These are phyloP conservation scores for Aureobasidium lini DNA, from an alignment of 2,329 filamentous ascomycete genomes.

Conservation along the genomic window DNA sequence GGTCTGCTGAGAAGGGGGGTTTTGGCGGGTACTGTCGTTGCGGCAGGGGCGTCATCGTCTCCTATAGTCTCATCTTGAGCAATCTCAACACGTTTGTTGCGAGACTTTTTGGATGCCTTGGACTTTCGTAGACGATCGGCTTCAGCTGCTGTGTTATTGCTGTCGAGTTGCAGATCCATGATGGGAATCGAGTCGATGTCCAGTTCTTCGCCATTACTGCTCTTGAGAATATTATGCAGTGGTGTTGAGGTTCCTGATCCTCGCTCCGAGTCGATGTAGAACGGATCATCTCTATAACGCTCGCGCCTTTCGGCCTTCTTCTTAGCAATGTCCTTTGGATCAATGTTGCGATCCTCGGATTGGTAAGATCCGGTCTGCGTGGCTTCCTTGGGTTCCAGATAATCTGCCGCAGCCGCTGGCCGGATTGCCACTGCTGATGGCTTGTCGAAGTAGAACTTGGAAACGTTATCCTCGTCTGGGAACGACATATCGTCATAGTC, in stretches of 20 bases:
- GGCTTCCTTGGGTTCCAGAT: slow-evolving; percentile 31
- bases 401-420: slow-evolving; percentile 34
- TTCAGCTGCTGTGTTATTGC: slow-evolving; percentile 16
- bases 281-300: slow-evolving; percentile 85
- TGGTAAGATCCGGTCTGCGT: slow-evolving; percentile 37
- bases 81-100: slow-evolving; percentile 37
- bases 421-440: slow-evolving; percentile 21
- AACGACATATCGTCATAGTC: slow-evolving; percentile 37
- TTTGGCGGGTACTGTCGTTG: slow-evolving; percentile 16
- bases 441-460: slow-evolving; percentile 39
- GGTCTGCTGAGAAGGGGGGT: slow-evolving; percentile 26
- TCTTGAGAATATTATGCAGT: slow-evolving; percentile 62
- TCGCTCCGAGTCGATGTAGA: slow-evolving; percentile 63
- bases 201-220: slow-evolving; percentile 66
- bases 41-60: slow-evolving; percentile 22
- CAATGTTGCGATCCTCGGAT: slow-evolving; percentile 45
- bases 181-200: slow-evolving; percentile 95
- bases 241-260: slow-evolving; percentile 62
- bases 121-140: slow-evolving; percentile 6
- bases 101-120: slow-evolving; percentile 13
- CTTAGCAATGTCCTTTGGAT: slow-evolving; percentile 65
- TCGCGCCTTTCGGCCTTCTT: slow-evolving; percentile 71
- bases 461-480: slow-evolving; percentile 37
- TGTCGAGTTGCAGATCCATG: slow-evolving; percentile 76
- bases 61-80: slow-evolving; percentile 42